Evolutionary conservation across 1,284 basidiomycete species (phyloP).

Genomic region (Ceratobasidium sp.): DNA sequence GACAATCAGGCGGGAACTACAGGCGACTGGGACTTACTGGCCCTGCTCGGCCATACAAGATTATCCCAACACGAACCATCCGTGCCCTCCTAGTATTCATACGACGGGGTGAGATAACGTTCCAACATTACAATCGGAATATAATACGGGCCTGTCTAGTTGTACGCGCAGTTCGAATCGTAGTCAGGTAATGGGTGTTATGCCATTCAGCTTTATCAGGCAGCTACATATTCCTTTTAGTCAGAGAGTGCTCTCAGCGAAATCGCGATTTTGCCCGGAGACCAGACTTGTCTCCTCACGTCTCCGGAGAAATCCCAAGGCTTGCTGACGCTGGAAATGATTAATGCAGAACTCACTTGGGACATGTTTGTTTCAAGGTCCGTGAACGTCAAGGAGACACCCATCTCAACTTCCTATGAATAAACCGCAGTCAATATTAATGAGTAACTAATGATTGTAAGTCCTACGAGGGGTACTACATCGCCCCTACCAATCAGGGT

Average conservation of each 20-base stretch:
- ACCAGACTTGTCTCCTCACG: no score
- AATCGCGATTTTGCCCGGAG: neutral
- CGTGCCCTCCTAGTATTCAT: no score
- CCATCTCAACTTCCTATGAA: conserved; percentile 16
- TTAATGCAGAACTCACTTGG: neutral
- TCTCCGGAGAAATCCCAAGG: no score
- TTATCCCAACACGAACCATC: no score
- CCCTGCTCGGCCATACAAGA: no score
- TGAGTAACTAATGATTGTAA: neutral
- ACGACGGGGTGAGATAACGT: no score
- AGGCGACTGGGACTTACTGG: no score
- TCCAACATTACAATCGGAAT: neutral
- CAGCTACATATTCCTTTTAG: neutral
- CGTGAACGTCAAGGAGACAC: conserved; percentile 6
- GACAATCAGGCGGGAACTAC: no score
- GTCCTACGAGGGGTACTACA: conserved; percentile 17
- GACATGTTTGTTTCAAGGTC: neutral
- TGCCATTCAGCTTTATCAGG: no score
- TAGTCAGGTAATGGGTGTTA: neutral
- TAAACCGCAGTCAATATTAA: neutral
- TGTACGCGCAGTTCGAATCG: neutral
- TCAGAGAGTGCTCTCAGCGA: no score
- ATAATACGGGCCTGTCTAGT: neutral
- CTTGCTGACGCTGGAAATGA: no score
- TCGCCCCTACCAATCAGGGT: conserved; percentile 16